phyloP scores from a whole-genome alignment of 495 filamentous ascomycete genomes.

The Achaetomiella virescens region DNA sequence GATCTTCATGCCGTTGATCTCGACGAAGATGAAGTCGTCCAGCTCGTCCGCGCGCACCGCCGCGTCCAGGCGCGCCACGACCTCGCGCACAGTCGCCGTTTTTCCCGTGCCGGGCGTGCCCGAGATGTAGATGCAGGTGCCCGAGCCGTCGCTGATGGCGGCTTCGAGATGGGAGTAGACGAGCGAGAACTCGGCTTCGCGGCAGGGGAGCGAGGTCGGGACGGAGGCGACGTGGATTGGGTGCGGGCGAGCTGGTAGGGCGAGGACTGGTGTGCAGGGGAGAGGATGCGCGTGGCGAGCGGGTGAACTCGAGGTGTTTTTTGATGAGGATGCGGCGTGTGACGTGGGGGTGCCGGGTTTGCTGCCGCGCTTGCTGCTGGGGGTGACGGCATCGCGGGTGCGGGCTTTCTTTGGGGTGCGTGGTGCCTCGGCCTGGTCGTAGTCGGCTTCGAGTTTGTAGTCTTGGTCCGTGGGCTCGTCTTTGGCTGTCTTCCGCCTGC shows the following conservation, averaged over 20 bases:
- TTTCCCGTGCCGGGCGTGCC: constrained; percentile 98
- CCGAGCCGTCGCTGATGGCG: constrained; percentile 87
- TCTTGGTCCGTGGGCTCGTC: constrained; percentile 37
- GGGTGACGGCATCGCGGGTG: constrained; percentile 24
- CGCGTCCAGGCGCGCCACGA: constrained; percentile 78
- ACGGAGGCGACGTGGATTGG: constrained; percentile 89
- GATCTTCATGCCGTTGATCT: constrained; percentile 99
- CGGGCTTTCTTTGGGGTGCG: constrained; percentile 37
- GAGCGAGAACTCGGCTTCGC: constrained; percentile 81
- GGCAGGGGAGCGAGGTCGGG: constrained; percentile 80
- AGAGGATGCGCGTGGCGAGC: constrained; percentile 78
- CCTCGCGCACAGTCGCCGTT: constrained; percentile 94
- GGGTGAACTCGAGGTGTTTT: constrained; percentile 91
- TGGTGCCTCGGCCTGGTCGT: constrained; percentile 34
- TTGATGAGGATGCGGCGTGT: constrained; percentile 65
- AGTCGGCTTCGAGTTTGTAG: constrained; percentile 38
- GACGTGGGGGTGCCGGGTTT: constrained; percentile 33
- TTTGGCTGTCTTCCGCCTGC: constrained; percentile 44
- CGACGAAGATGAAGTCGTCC: constrained; percentile 98
- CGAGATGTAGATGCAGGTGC: constrained; percentile 98
- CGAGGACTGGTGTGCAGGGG: constrained; percentile 71
- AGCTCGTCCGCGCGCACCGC: constrained; percentile 85
- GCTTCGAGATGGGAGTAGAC: constrained; percentile 92
- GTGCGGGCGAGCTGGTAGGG: constrained; percentile 89
- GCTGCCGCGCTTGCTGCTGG: constrained; percentile 27